phyloP scores from a whole-genome alignment of 1,284 basidiomycete species.

The Inonotus hispidus region DNA sequence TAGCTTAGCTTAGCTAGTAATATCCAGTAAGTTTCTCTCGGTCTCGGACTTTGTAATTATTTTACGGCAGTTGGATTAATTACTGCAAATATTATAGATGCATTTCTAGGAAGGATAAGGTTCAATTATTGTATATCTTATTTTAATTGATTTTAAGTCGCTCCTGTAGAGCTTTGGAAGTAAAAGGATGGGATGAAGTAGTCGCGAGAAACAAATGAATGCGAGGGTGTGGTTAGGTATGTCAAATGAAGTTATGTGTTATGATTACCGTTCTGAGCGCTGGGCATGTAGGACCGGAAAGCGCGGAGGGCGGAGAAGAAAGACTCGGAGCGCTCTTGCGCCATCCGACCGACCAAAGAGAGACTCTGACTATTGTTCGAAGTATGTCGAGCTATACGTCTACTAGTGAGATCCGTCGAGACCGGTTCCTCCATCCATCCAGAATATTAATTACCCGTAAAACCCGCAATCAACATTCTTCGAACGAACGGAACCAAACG shows the following conservation, averaged over 20 bases:
- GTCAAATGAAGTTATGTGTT: background rate
- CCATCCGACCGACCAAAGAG: background rate
- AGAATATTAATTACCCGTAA: background rate
- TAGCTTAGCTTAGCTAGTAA: too few species aligned
- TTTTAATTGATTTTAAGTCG: too few species aligned
- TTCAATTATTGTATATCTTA: too few species aligned
- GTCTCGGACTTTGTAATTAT: background rate
- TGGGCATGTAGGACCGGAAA: background rate
- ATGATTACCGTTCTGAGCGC: background rate
- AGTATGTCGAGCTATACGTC: background rate
- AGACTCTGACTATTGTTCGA: background rate
- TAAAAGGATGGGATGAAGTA: background rate
- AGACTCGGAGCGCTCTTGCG: background rate
- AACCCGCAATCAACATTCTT: too few species aligned
- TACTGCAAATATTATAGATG: too few species aligned
- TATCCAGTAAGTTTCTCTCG: background rate
- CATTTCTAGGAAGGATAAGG: too few species aligned
- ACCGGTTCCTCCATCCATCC: background rate
- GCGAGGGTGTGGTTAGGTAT: background rate
- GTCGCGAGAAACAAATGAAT: background rate
- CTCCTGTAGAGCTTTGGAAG: background rate
- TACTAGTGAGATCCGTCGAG: background rate
- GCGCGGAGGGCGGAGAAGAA: background rate
- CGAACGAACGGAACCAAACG: too few species aligned
- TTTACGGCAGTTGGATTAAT: background rate